phyloP scores from a whole-genome alignment of 2,329 filamentous ascomycete species.

The Arthrobotrys iridis region DNA sequence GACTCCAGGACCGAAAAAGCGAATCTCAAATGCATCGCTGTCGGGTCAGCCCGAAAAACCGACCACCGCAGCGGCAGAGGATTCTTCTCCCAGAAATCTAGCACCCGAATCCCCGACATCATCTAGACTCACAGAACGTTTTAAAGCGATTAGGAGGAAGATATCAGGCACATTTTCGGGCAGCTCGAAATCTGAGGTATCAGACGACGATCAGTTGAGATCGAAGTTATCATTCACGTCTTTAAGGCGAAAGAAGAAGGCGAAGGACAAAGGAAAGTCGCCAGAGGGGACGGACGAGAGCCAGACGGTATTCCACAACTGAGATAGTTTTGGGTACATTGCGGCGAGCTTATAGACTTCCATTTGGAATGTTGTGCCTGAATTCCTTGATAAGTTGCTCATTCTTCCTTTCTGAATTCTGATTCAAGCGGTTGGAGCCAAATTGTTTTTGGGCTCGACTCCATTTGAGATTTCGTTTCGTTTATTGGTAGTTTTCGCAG shows the following conservation, averaged over 20 bases:
- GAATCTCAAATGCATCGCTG: neutral
- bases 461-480: too few relatives aligned
- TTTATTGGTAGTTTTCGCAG: too few relatives aligned
- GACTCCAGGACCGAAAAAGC: slow-evolving; percentile 15
- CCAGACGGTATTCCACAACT: too few relatives aligned
- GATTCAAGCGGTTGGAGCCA: too few relatives aligned
- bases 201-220: neutral
- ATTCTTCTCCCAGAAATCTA: neutral
- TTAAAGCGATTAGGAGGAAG: neutral
- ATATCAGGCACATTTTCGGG: neutral
- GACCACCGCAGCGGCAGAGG: too few relatives aligned
- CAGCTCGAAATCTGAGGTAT: neutral
- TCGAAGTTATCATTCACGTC: neutral
- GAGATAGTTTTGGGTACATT: too few relatives aligned
- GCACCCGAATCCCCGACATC: too few relatives aligned
- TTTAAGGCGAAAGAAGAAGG: neutral
- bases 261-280: neutral
- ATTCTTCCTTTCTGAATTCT: too few relatives aligned
- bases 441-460: too few relatives aligned
- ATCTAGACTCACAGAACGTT: neutral
- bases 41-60: neutral
- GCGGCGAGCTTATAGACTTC: too few relatives aligned
- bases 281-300: neutral
- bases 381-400: too few relatives aligned
- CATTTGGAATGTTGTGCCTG: too few relatives aligned